Conservation (phyloP, 163 green algal genomes). For the Scenedesmus sp. region DNA sequence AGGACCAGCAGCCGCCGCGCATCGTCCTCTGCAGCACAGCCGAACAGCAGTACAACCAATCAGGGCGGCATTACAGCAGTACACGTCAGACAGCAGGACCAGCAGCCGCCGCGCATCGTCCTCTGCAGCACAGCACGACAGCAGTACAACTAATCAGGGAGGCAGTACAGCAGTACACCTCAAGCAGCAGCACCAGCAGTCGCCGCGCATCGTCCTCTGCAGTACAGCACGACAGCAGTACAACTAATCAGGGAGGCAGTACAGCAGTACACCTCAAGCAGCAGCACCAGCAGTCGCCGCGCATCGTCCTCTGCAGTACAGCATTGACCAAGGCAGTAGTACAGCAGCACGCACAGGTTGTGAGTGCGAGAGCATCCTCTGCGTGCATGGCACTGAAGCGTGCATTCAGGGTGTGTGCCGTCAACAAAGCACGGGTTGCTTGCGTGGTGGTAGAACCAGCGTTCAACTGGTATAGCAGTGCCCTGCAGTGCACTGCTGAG, state of each 20-base stretch:
- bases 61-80: conserved; percentile 78
- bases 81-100: conserved; percentile 70
- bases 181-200: conserved; percentile 70
- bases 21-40: conserved; percentile 66
- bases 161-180: conserved; percentile 60
- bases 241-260: conserved; percentile 94
- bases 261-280: conserved; percentile 64
- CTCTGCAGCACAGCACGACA: neutral
- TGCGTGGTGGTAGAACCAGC: too few relatives aligned
- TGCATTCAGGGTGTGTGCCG: too few relatives aligned
- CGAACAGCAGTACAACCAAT: conserved; percentile 58
- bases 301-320: conserved; percentile 73
- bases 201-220: conserved; percentile 77
- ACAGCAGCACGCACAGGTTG: too few relatives aligned
- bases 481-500: too few relatives aligned
- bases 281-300: conserved; percentile 72
- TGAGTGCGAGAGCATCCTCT: too few relatives aligned
- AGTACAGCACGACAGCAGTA: neutral
- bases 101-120: conserved; percentile 83
- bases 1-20: conserved; percentile 79
- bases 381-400: too few relatives aligned
- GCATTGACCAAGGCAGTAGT: too few relatives aligned
- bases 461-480: too few relatives aligned
- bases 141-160: conserved; percentile 82
- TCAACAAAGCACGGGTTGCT: too few relatives aligned